Evolutionary conservation across 495 filamentous ascomycete species (phyloP), one percentile per base, ranked within the genome.

Genomic region (Penicillium egyptiacum): DNA sequence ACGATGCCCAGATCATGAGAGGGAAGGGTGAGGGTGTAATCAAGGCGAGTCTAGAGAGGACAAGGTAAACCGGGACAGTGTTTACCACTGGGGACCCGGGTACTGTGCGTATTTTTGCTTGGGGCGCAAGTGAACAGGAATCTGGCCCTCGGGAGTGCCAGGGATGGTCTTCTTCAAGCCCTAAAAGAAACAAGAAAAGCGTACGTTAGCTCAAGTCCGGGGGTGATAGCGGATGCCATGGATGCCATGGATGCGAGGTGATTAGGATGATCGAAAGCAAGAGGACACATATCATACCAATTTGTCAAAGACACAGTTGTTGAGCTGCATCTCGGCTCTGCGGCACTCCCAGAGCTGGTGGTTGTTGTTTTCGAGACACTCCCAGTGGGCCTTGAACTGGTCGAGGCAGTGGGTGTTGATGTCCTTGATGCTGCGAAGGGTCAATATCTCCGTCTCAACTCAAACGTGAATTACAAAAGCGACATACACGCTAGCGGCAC

Each of bases 301-400:
- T 65, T 96, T 96, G 47, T 96, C 86, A 67, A 93, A 97, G 31
- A 97, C 91, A 75, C 94, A 99, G 66, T 81, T 84, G 78, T 96
- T 98, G 46, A 98, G 74, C 59, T 81, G 83, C 83, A 90, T 83
- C 78, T 98, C 92, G 37, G 70, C 62, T 65, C 70, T 69, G 59
- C 94, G 82, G 79, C 94, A 99, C 58, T 96, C 88, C 85, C 89
- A 98, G 41, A 98, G 75, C 69, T 91, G 87, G 72, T 98, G 93
- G 78, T 99, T 99, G 82, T 95, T 91, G 76, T 95, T 87, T 66
- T 99, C 95, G 49, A 99, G 81, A 67, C 94, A 99, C 63, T 89
- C 76, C 92, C 92, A 98, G 73, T 99, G 94, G 48, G 81, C 79
- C 52, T 89, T 87, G 81, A 99, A 99, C 76, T 96, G 82, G 44